Evolutionary conservation across 1,284 basidiomycete genomes (phyloP).

Genomic region (Irpex sp.): DNA sequence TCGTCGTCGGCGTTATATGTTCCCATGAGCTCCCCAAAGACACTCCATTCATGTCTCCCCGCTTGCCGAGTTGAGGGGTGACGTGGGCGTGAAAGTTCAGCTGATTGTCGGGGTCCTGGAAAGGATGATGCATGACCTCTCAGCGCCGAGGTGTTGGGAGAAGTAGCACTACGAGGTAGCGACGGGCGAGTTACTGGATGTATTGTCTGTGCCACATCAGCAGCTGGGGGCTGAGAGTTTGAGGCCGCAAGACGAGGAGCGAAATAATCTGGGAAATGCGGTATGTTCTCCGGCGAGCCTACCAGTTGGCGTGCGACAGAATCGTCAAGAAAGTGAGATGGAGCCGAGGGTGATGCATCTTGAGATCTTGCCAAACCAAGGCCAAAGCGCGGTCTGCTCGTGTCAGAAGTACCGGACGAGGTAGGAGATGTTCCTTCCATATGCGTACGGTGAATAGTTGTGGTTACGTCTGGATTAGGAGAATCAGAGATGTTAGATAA

Average conservation of each 20-base stretch:
- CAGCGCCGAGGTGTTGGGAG: neutral
- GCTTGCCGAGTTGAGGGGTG: neutral
- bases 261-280: constrained; percentile 9
- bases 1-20: constrained; percentile 44
- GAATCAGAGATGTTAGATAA: neutral
- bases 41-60: constrained; percentile 49
- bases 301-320: constrained; percentile 1
- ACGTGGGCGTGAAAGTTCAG: neutral
- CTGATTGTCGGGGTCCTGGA: neutral
- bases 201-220: neutral
- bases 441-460: neutral
- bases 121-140: neutral
- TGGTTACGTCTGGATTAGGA: neutral
- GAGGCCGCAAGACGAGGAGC: neutral
- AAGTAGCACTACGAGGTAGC: neutral
- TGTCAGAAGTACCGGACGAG: neutral
- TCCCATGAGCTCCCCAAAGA: constrained; percentile 72
- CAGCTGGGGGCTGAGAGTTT: neutral
- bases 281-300: constrained; percentile 10
- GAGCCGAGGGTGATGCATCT: neutral
- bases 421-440: neutral
- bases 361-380: neutral
- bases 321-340: neutral
- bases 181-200: neutral
- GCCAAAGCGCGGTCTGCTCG: neutral